A percentile compares a stretch with the other conserved stretches of the same genome.
Conservation (phyloP, 75 land plant species). For the Cunninghamia lanceolata region DNA sequence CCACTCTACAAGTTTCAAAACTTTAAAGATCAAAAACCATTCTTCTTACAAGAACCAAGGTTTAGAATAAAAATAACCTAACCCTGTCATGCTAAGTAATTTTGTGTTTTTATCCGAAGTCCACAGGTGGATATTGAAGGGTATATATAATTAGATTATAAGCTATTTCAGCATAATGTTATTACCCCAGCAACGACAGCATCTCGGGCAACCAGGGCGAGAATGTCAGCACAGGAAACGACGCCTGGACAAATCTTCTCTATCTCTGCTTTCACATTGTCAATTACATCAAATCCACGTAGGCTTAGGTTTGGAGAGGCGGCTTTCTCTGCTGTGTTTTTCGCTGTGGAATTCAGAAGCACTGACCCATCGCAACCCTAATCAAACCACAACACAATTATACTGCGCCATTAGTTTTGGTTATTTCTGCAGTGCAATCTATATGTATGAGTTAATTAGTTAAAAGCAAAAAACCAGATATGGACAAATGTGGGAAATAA, state of each 20-base stretch:
- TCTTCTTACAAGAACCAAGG: too few species aligned
- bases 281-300: slow-evolving; percentile 40
- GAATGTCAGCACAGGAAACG: slow-evolving; percentile 68
- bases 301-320: slow-evolving; percentile 27
- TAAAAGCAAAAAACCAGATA: too few species aligned
- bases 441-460: too few species aligned
- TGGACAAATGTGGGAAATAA: neutral
- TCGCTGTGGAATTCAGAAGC: slow-evolving; percentile 24
- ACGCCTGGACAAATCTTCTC: slow-evolving; percentile 40
- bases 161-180: neutral
- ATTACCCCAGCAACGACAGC: slow-evolving; percentile 31
- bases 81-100: too few species aligned
- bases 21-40: too few species aligned
- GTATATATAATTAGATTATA: neutral
- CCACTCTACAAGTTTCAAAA: too few species aligned
- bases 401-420: too few species aligned
- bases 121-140: too few species aligned
- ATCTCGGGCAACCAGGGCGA: slow-evolving; percentile 52
- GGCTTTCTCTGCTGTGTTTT: slow-evolving; percentile 36
- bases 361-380: slow-evolving; percentile 68
- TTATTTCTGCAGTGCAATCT: too few species aligned
- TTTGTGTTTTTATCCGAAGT: too few species aligned
- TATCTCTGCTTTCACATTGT: slow-evolving; percentile 30
- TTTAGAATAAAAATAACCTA: too few species aligned
- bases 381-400: neutral